Evolutionary conservation across 345 rosid genomes (phyloP).

Genomic region (Boechera retrofracta): DNA sequence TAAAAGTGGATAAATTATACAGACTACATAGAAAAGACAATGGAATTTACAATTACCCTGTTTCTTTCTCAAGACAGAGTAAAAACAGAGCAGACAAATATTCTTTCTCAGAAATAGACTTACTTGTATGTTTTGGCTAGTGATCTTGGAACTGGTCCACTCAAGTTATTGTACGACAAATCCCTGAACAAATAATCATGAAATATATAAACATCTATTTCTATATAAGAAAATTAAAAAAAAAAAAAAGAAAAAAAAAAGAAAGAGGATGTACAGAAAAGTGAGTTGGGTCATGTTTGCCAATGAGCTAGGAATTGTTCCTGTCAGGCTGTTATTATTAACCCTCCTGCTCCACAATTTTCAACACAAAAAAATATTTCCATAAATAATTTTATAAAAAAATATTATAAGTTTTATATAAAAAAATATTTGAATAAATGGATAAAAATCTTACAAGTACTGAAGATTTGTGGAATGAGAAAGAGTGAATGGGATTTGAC

Average conservation of each 20-base stretch:
- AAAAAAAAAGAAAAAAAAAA: constrained; percentile 19
- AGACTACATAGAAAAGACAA: neutral
- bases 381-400: constrained; percentile 55
- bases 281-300: constrained; percentile 78
- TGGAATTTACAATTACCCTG: neutral
- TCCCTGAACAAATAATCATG: constrained; percentile 49
- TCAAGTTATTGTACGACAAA: constrained; percentile 66
- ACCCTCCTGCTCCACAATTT: constrained; percentile 67
- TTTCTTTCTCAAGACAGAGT: constrained; percentile 14
- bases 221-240: neutral
- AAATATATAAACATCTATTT: constrained; percentile 16
- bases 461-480: constrained; percentile 64
- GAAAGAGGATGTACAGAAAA: constrained; percentile 65
- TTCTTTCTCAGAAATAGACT: constrained; percentile 44
- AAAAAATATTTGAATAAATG: neutral
- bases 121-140: constrained; percentile 72
- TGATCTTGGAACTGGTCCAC: constrained; percentile 61
- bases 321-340: constrained; percentile 75
- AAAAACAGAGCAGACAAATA: constrained; percentile 22
- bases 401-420: neutral
- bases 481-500: constrained; percentile 67
- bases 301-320: constrained; percentile 73
- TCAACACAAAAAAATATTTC: constrained; percentile 14
- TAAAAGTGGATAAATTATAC: neutral
- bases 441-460: constrained; percentile 63